Conservation (phyloP, 257 asterid species). For the Anisodus acutangulus region DNA sequence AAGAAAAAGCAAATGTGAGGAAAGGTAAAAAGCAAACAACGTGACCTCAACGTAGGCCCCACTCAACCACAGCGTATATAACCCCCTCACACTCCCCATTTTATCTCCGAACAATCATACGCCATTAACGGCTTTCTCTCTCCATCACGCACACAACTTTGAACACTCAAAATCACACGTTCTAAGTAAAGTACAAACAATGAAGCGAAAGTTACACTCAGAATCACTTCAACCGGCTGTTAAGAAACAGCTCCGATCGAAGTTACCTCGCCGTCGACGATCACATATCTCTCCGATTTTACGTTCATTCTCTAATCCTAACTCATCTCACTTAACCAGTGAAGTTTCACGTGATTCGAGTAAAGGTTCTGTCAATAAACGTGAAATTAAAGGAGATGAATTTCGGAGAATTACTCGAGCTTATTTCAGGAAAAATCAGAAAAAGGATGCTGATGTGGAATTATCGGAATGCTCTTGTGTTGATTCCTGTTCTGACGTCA, state of each 20-base stretch:
- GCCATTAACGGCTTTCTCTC: slow-evolving; percentile 26
- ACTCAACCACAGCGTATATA: slow-evolving; percentile 54
- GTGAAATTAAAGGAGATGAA: slow-evolving; percentile 34
- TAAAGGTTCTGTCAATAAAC: slow-evolving; percentile 51
- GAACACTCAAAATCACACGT: neutral
- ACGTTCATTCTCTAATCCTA: slow-evolving; percentile 26
- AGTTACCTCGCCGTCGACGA: slow-evolving; percentile 64
- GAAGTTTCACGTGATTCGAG: slow-evolving; percentile 62
- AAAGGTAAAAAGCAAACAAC: neutral
- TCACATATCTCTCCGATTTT: slow-evolving; percentile 55
- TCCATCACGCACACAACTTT: neutral
- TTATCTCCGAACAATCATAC: neutral
- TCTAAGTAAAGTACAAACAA: slow-evolving; percentile 19
- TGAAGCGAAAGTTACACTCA: slow-evolving; percentile 30
- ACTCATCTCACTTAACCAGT: slow-evolving; percentile 40
- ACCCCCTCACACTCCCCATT: slow-evolving; percentile 33
- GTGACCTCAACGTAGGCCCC: slow-evolving; percentile 32
- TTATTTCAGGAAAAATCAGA: slow-evolving; percentile 43
- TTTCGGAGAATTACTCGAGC: slow-evolving; percentile 48
- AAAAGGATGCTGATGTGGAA: slow-evolving; percentile 43
- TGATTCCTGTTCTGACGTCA: slow-evolving; percentile 66
- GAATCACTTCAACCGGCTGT: slow-evolving; percentile 17
- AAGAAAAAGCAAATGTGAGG: neutral
- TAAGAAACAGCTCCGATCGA: slow-evolving; percentile 75
- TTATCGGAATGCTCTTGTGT: slow-evolving; percentile 85